phyloP scores from a whole-genome alignment of 805 yeast species.

The Candida maltosa region DNA sequence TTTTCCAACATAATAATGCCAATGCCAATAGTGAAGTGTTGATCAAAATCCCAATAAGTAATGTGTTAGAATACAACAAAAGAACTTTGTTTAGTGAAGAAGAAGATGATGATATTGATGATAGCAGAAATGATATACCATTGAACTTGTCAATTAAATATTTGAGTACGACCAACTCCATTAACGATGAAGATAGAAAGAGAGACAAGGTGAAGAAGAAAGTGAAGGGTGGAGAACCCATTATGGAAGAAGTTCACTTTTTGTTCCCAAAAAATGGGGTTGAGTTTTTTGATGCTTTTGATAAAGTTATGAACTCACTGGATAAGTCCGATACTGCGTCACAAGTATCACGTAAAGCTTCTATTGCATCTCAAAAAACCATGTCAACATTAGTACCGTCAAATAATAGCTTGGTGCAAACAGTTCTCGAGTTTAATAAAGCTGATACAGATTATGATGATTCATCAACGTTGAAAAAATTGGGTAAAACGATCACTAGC shows the following conservation, averaged over 20 bases:
- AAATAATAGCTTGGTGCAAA: slow-evolving; percentile 5
- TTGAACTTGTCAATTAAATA: slow-evolving; percentile 55
- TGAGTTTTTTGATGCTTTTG: slow-evolving; percentile 39
- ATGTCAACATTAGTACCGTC: slow-evolving; percentile 5
- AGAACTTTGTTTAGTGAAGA: slow-evolving; percentile 23
- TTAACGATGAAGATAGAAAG: neutral
- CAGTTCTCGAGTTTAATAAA: slow-evolving; percentile 2
- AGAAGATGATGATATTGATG: slow-evolving; percentile 9
- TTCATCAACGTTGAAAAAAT: slow-evolving; percentile 12
- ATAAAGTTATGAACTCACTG: slow-evolving; percentile 22
- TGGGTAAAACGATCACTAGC: slow-evolving; percentile 16
- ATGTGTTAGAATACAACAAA: slow-evolving; percentile 59
- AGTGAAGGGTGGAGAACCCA: slow-evolving; percentile 30
- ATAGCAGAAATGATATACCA: slow-evolving; percentile 13
- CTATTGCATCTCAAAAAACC: neutral
- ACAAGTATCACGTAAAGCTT: neutral
- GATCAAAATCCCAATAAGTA: slow-evolving; percentile 70
- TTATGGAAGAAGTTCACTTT: slow-evolving; percentile 67
- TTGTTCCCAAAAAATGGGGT: slow-evolving; percentile 58
- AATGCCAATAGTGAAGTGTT: slow-evolving; percentile 71
- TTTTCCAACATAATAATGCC: slow-evolving; percentile 60
- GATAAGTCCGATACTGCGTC: slow-evolving; percentile 4
- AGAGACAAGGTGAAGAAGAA: slow-evolving; percentile 8
- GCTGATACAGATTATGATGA: neutral
- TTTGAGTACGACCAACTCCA: slow-evolving; percentile 17